Base-by-base conservation (phyloP, 2,329 filamentous ascomycete genomes). In the Penicillium sp. region DNA sequence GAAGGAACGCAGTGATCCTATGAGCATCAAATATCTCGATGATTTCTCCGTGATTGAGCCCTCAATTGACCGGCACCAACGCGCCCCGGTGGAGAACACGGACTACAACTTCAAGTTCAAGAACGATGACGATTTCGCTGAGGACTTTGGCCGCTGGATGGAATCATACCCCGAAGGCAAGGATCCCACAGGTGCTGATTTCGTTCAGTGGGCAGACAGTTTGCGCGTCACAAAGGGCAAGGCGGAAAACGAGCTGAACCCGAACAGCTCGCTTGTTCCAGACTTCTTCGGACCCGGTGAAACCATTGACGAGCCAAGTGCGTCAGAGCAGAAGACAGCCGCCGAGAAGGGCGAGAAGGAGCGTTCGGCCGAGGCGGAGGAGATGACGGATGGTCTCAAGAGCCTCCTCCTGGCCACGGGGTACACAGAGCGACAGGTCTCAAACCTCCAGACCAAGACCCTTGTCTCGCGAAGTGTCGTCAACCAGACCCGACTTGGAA, bases 401-500 rank as follows among this genome's bases (percentile, higher is more conserved):
- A 76, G 78, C 38, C 71, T 87, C 41, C 77, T 82, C 61, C 77
- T 83, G 64, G 78, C 82, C 58, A 84, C 85, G 1, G 84, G 84
- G 27, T 79, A 83, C 68, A 71, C 68, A 16, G 69, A 73, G 53
- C 58, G 73, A 1, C 68, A 82, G 55, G 76, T 88, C 48, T 65
- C 67, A 22, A 66, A 62, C 2, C 74, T 96, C 55, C 79, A 83
- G 54, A 77, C 83, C 60, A 96, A 95, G 81, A 80, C 82, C 45
- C 77, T 99, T 44, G 88, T 96, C 44, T 69, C 70, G 4, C 89
- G 93, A 67, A 75, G 76, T 39, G 94, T 99, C 55, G 80, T 84
- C 61, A 97, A 99, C 77, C 93, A 97, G 81, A 97, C 94, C 21
- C 89, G 93, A 79, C 85, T 99, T 75, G 94, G 94, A 71, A 99